These are phyloP conservation scores for Citrus trifoliata DNA, from an alignment of 345 rosid genomes.

Conservation along the genomic window DNA sequence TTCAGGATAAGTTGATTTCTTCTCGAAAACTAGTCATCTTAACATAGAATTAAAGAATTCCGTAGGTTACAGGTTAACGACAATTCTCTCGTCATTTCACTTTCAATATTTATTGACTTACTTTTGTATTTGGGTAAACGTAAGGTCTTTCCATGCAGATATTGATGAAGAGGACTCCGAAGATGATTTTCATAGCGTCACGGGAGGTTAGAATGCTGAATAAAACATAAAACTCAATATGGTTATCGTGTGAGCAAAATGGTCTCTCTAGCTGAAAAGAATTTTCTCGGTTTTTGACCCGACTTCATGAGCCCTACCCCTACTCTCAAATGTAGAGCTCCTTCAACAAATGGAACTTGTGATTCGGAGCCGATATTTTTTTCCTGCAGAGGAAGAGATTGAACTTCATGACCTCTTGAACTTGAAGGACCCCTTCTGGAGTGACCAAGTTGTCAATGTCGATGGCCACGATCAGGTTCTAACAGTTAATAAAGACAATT, in stretches of 20 bases:
- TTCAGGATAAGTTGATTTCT: neutral
- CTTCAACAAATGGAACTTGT: neutral
- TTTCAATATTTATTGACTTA: neutral
- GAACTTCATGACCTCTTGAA: neutral
- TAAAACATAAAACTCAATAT: neutral
- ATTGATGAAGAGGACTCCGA: constrained; percentile 22
- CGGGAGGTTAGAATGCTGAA: constrained; percentile 1
- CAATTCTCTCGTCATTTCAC: neutral
- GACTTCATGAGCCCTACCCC: neutral
- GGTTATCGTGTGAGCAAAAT: neutral
- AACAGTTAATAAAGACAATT: constrained; percentile 1
- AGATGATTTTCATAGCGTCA: constrained; percentile 29
- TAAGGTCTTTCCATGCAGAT: constrained; percentile 10
- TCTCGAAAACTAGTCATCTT: neutral
- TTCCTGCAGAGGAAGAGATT: neutral
- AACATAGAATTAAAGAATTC: neutral
- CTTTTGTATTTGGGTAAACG: neutral
- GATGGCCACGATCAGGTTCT: neutral
- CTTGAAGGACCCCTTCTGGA: constrained; percentile 13
- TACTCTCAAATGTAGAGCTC: neutral
- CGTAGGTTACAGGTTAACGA: neutral
- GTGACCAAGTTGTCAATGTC: neutral
- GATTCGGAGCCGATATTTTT: neutral
- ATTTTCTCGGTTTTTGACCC: constrained; percentile 9
- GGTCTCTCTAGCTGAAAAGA: neutral